phyloP scores from a whole-genome alignment of 2,329 filamentous ascomycete species.

The Bipolaris sorokiniana region DNA sequence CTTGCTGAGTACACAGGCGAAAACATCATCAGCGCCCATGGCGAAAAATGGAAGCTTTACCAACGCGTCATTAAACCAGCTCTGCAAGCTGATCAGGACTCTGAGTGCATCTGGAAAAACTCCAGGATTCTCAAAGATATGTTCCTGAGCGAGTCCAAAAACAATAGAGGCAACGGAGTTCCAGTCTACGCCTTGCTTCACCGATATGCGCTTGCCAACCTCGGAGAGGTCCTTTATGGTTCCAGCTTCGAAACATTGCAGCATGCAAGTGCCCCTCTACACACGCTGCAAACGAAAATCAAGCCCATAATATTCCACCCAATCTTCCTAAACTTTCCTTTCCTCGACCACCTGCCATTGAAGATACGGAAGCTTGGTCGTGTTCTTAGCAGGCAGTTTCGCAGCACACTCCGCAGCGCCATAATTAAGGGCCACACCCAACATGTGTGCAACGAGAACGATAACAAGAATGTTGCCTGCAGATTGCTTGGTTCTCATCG shows the following conservation, averaged over 20 bases:
- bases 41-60: constrained; percentile 42
- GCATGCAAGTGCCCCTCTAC: constrained; percentile 25
- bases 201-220: constrained; percentile 48
- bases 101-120: constrained; percentile 31
- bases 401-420: constrained; percentile 25
- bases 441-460: constrained; percentile 31
- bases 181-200: constrained; percentile 45
- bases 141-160: constrained; percentile 38
- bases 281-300: constrained; percentile 32
- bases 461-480: constrained; percentile 27
- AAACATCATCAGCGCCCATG: constrained; percentile 45
- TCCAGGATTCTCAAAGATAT: constrained; percentile 33
- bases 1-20: constrained; percentile 42
- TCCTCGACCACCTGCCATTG: constrained; percentile 31
- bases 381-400: constrained; percentile 27
- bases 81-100: constrained; percentile 36
- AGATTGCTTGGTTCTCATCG: constrained; percentile 30
- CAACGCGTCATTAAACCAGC: constrained; percentile 40
- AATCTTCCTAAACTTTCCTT: constrained; percentile 36
- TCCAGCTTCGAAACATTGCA: constrained; percentile 37
- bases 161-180: constrained; percentile 26
- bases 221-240: constrained; percentile 42
- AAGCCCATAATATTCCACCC: constrained; percentile 38
- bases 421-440: constrained; percentile 34
- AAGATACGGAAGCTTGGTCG: constrained; percentile 29